These are phyloP conservation scores for Malassezia vespertilionis DNA, from an alignment of 1,284 basidiomycete genomes.

Conservation along the genomic window DNA sequence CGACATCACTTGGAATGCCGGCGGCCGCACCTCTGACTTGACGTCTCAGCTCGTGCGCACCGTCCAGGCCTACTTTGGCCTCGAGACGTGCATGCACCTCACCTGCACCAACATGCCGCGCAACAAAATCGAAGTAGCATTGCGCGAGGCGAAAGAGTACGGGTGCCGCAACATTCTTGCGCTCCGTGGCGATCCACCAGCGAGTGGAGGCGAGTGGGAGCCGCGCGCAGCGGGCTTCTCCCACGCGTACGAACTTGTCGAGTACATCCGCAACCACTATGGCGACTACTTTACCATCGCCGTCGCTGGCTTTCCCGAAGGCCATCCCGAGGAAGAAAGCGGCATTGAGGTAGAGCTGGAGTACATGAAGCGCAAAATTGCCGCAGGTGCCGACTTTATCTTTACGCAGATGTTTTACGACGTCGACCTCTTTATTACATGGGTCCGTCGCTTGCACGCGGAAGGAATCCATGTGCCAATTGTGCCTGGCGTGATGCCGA, in stretches of 20 bases:
- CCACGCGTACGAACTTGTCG: slow-evolving; percentile 40
- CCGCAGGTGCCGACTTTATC: slow-evolving; percentile 76
- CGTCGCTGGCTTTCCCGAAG: slow-evolving; percentile 54
- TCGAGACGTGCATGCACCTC: slow-evolving; percentile 48
- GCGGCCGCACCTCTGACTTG: slow-evolving; percentile 63
- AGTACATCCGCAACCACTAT: slow-evolving; percentile 41
- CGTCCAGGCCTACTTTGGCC: slow-evolving; percentile 46
- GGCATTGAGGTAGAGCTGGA: slow-evolving; percentile 58
- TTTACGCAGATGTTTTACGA: slow-evolving; percentile 97
- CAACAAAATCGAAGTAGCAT: slow-evolving; percentile 81
- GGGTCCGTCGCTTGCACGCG: slow-evolving; percentile 58
- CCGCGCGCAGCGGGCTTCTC: slow-evolving; percentile 41
- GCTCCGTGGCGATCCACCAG: slow-evolving; percentile 58
- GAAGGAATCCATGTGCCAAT: slow-evolving; percentile 77
- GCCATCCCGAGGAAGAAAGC: slow-evolving; percentile 51
- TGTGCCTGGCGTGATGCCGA: slow-evolving; percentile 89
- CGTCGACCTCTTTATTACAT: slow-evolving; percentile 67
- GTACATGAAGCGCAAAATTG: slow-evolving; percentile 75
- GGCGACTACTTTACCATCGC: slow-evolving; percentile 46
- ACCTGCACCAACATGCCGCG: slow-evolving; percentile 58
- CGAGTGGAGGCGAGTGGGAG: slow-evolving; percentile 51
- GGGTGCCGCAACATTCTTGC: slow-evolving; percentile 93
- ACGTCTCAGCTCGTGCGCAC: slow-evolving; percentile 75
- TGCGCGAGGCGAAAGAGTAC: slow-evolving; percentile 78
- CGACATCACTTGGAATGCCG: slow-evolving; percentile 98